Conservation (phyloP, 352 stramenopile species). For the Phytophthora rubi region DNA sequence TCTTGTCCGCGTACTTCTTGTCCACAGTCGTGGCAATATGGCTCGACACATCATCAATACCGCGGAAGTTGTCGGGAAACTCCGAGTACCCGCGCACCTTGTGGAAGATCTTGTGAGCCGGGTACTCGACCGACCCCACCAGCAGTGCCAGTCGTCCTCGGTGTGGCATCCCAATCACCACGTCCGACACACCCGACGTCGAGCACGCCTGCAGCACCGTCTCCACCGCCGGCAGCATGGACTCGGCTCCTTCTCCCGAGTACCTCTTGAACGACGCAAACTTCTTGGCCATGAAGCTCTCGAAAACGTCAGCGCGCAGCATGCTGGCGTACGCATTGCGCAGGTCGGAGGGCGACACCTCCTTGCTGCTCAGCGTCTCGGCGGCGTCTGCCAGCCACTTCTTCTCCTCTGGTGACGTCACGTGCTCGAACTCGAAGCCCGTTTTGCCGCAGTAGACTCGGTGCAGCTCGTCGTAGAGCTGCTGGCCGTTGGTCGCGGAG, state of each 20-base stretch:
- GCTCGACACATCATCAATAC: slow-evolving; percentile 86
- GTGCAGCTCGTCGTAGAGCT: slow-evolving; percentile 67
- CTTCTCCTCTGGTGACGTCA: slow-evolving; percentile 67
- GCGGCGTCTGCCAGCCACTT: slow-evolving; percentile 65
- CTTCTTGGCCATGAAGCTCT: slow-evolving; percentile 88
- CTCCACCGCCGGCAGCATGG: slow-evolving; percentile 80
- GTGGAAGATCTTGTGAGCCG: slow-evolving; percentile 83
- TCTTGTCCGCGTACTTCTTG: slow-evolving; percentile 61
- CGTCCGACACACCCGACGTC: slow-evolving; percentile 57
- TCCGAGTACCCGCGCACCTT: slow-evolving; percentile 83
- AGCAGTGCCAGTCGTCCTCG: slow-evolving; percentile 82
- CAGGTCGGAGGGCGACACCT: slow-evolving; percentile 70
- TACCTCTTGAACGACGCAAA: slow-evolving; percentile 90
- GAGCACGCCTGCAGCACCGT: slow-evolving; percentile 69
- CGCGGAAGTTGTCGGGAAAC: slow-evolving; percentile 62
- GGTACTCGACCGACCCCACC: slow-evolving; percentile 80
- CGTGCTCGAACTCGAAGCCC: slow-evolving; percentile 83
- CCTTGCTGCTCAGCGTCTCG: slow-evolving; percentile 47
- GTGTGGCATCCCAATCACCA: slow-evolving; percentile 90
- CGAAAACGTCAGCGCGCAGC: slow-evolving; percentile 83
- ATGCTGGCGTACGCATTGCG: slow-evolving; percentile 84
- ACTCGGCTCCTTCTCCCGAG: slow-evolving; percentile 83
- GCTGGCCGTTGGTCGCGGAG: slow-evolving; percentile 40
- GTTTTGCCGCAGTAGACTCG: slow-evolving; percentile 81
- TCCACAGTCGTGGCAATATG: slow-evolving; percentile 85